phyloP scores from a whole-genome alignment of 331 rosid species.

The Telfairia occidentalis region DNA sequence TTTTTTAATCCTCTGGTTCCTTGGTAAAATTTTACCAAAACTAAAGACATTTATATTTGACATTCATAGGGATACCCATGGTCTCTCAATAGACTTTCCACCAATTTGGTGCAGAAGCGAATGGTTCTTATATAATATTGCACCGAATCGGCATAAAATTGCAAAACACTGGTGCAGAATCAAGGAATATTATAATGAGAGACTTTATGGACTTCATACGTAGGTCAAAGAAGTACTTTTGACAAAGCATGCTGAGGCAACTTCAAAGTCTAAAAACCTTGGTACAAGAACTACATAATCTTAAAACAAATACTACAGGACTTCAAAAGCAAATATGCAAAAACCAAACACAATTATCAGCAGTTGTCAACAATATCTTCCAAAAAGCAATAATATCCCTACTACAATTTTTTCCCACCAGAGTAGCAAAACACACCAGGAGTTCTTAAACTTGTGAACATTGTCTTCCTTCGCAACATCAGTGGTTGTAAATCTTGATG shows the following conservation, averaged over 20 bases:
- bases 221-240: not conserved
- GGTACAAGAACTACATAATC: not conserved
- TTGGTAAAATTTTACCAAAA: not conserved
- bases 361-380: not conserved
- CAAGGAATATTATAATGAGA: not conserved
- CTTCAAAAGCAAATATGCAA: not conserved
- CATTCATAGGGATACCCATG: not conserved
- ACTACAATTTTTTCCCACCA: conserved; percentile 9
- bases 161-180: not conserved
- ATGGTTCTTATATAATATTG: not conserved
- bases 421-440: conserved; percentile 46
- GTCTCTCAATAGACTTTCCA: not conserved
- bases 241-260: not conserved
- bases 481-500: conserved; percentile 48
- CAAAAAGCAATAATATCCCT: not conserved
- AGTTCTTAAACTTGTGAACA: conserved; percentile 80
- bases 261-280: not conserved
- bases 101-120: not conserved
- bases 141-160: not conserved
- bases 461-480: conserved; percentile 83
- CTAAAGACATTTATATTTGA: not conserved
- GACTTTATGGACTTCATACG: not conserved
- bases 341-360: not conserved
- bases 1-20: not conserved
- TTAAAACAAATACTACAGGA: not conserved